A percentile compares a stretch with the other conserved stretches of the same genome.
phyloP scores from a whole-genome alignment of 2,329 filamentous ascomycete species.

The Colletotrichum somersetense region DNA sequence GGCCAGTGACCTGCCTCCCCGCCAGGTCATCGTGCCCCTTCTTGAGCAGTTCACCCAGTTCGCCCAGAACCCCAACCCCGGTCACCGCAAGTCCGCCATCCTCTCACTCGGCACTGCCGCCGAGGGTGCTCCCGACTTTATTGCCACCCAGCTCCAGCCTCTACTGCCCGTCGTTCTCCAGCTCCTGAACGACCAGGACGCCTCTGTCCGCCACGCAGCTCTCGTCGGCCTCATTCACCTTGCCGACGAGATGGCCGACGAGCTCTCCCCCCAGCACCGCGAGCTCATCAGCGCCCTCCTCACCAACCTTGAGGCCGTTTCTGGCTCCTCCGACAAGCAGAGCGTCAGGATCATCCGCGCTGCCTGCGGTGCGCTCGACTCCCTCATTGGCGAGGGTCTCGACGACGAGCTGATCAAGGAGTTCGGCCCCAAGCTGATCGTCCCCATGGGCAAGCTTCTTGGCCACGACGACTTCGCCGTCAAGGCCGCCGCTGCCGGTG shows the following conservation, averaged over 20 bases:
- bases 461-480: slow-evolving; percentile 88
- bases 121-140: slow-evolving; percentile 97
- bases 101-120: slow-evolving; percentile 93
- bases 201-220: slow-evolving; percentile 86
- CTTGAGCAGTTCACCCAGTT: slow-evolving; percentile 88
- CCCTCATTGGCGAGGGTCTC: slow-evolving; percentile 88
- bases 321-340: slow-evolving; percentile 77
- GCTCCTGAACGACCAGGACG: slow-evolving; percentile 86
- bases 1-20: slow-evolving; percentile 87
- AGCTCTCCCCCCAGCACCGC: slow-evolving; percentile 87
- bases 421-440: slow-evolving; percentile 86
- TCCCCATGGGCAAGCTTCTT: slow-evolving; percentile 86
- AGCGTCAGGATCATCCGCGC: slow-evolving; percentile 89
- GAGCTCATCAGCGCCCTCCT: slow-evolving; percentile 86
- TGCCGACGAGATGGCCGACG: slow-evolving; percentile 92
- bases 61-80: slow-evolving; percentile 78
- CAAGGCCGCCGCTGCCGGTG: slow-evolving; percentile 89
- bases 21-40: slow-evolving; percentile 93
- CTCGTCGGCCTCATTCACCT: slow-evolving; percentile 89
- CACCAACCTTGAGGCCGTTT: slow-evolving; percentile 88
- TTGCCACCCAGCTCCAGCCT: slow-evolving; percentile 88
- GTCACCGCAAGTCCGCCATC: slow-evolving; percentile 90
- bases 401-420: slow-evolving; percentile 83
- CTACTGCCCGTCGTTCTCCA: slow-evolving; percentile 88
- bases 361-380: slow-evolving; percentile 90